phyloP scores from a whole-genome alignment of 179 eudicot species.

The Patellifolia procumbens region DNA sequence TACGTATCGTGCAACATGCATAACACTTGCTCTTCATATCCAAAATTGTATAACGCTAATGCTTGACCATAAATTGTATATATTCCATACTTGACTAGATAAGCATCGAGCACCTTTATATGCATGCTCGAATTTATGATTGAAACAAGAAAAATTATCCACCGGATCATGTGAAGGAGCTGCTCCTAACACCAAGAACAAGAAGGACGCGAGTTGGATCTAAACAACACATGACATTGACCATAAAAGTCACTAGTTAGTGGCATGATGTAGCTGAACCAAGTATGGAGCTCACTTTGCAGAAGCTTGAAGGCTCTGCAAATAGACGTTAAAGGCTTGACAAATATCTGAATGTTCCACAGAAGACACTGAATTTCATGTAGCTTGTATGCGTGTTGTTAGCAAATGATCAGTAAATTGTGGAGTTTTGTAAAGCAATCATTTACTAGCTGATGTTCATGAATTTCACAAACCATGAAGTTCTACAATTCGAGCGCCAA shows the following conservation, averaged over 20 bases:
- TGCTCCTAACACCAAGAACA: not conserved
- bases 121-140: not conserved
- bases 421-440: not conserved
- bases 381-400: not conserved
- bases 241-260: not conserved
- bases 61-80: not conserved
- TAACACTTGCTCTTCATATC: not conserved
- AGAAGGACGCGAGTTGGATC: not conserved
- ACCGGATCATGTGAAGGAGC: not conserved
- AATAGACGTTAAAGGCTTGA: not conserved
- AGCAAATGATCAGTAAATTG: not conserved
- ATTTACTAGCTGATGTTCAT: not conserved
- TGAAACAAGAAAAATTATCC: not conserved
- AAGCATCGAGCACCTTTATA: not conserved
- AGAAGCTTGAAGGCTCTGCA: not conserved
- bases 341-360: not conserved
- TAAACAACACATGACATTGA: too few species aligned
- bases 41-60: not conserved
- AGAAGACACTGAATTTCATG: not conserved
- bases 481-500: not conserved
- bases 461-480: not conserved
- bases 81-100: not conserved
- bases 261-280: slow-evolving; percentile 2
- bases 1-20: not conserved
- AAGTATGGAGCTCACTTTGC: not conserved